Evolutionary conservation across 331 rosid species (phyloP), one percentile per base, ranked within the genome.

Genomic region (Malus hybrid): DNA sequence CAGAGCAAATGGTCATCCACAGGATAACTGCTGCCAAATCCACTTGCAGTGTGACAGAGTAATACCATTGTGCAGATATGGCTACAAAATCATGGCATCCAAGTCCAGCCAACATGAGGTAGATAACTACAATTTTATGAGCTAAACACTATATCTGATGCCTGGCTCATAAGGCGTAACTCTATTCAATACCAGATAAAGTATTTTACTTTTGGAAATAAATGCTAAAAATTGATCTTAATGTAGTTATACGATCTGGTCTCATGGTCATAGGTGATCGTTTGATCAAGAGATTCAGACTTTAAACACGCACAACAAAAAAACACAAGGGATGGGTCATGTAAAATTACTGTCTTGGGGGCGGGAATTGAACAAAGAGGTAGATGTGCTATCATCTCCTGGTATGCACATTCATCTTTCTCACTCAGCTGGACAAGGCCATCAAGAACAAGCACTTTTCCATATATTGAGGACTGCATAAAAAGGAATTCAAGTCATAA

Each of bases 311-410:
- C 46, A 39, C 22, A 24, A 67, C 68, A 16, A 61, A 52, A 30
- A 71, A 72, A 6, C 28, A 81, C 0, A 26, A 72, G 2, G 75
- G 34, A 60, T 52, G 55, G 39, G 66, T 48, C 12, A 24, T 61
- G 29, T 48, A 77, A 71, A 78, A 64, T 87, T 86, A 94, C 98
- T 50, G 61, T 82, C 87, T 88, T 90, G 1, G 99, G 99, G 62
- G 88, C 82, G 62, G 82, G 85, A 85, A 94, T 90, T 8, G 99
- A 92, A 77, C 99, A 94, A 55, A 94, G 97, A 65, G 97, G 99
- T 67, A 94, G 96, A 84, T 90, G 99, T 46, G 95, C 80, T 63
- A 94, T 94, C 99, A 94, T 94, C 86, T 94, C 99, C 90, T 94
- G 99, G 86, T 94, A 94, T 70, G 97, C 97, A 62, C 97, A 94